Conservation (phyloP, 139 green algal genomes). For the Edaphochlamys debaryana region DNA sequence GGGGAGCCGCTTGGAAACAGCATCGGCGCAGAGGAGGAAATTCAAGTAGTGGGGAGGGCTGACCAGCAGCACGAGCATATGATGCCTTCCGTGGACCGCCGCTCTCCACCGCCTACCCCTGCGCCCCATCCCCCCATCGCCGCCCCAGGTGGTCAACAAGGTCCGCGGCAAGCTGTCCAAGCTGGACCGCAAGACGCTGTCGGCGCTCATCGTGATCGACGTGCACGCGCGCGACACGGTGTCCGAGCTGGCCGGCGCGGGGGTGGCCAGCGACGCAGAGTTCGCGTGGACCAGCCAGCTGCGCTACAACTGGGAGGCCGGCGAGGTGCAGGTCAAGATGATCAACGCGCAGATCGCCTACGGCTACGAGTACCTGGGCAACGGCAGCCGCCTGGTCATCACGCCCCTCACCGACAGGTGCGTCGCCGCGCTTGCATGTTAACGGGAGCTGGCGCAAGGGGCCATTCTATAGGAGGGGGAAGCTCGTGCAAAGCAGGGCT, state of each 20-base stretch:
- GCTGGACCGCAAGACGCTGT: constrained; percentile 83
- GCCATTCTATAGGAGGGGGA: too few species aligned
- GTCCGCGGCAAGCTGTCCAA: constrained; percentile 60
- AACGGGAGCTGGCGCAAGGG: background rate
- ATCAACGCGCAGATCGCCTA: constrained; percentile 70
- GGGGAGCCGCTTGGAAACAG: too few species aligned
- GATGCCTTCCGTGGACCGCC: too few species aligned
- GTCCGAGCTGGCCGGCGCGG: constrained; percentile 52
- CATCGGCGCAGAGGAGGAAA: too few species aligned
- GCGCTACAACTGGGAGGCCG: constrained; percentile 79
- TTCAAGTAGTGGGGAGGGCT: too few species aligned
- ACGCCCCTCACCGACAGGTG: constrained; percentile 68
- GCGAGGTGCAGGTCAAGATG: constrained; percentile 77
- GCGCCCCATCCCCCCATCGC: background rate
- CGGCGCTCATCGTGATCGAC: constrained; percentile 85
- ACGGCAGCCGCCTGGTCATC: constrained; percentile 64
- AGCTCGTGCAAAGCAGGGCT: background rate
- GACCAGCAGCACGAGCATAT: too few species aligned
- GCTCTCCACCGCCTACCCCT: background rate
- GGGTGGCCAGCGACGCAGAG: constrained; percentile 55
- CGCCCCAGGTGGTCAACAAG: constrained; percentile 68
- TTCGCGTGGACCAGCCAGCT: constrained; percentile 87
- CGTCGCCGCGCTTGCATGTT: background rate
- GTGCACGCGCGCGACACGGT: constrained; percentile 81
- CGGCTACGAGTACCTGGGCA: constrained; percentile 59